These are phyloP conservation scores for Zygnema cylindricum DNA, from an alignment of 139 green algal genomes.

Conservation along the genomic window DNA sequence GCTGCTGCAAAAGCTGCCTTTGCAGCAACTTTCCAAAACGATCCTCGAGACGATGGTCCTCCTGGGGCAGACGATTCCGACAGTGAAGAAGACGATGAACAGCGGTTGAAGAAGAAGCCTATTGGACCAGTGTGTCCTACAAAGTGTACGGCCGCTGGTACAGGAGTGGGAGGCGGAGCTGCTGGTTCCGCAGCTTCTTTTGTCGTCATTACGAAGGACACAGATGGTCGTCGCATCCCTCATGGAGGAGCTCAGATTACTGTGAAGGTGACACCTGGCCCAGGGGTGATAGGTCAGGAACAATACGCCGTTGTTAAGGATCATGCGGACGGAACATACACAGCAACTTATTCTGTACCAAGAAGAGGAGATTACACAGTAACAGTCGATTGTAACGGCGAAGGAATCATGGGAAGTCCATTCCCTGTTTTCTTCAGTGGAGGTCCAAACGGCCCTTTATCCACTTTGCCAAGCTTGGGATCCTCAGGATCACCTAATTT, in stretches of 20 bases:
- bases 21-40: conserved; percentile 36
- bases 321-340: conserved; percentile 84
- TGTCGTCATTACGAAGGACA: conserved; percentile 72
- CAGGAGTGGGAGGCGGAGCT: conserved; percentile 72
- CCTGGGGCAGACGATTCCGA: conserved; percentile 22
- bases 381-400: conserved; percentile 72
- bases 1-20: conserved; percentile 44
- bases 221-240: conserved; percentile 61
- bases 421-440: conserved; percentile 90
- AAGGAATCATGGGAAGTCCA: conserved; percentile 79
- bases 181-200: conserved; percentile 69
- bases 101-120: conserved; percentile 36
- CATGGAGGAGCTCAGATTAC: conserved; percentile 71
- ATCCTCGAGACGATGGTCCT: background rate
- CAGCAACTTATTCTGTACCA: conserved; percentile 76
- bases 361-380: conserved; percentile 83
- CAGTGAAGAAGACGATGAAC: conserved; percentile 53
- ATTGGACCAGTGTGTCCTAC: conserved; percentile 71
- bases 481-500: background rate
- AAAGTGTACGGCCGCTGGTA: conserved; percentile 70
- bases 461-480: background rate
- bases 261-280: conserved; percentile 64
- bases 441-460: background rate
- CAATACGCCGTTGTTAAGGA: conserved; percentile 71
- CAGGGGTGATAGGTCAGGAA: conserved; percentile 22